phyloP scores from a whole-genome alignment of 331 rosid genomes.

The Rhamnella rubrinervis region DNA sequence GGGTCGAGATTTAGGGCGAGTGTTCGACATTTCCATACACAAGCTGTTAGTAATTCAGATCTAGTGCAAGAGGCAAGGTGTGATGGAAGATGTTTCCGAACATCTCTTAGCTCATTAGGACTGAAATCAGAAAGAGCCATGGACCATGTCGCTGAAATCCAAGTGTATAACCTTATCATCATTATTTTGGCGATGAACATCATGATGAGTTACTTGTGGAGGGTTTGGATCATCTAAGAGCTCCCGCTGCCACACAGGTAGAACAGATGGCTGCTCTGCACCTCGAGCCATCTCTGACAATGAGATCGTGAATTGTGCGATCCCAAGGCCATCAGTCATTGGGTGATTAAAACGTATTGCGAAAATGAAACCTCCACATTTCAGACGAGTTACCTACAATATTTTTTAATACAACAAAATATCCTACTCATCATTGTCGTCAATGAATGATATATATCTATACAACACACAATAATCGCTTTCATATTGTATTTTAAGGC shows the following conservation, averaged over 20 bases:
- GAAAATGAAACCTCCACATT: no score
- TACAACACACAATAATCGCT: no score
- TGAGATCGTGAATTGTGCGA: not conserved
- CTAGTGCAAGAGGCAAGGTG: conserved; percentile 10
- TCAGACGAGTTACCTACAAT: not conserved
- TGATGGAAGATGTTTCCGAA: conserved; percentile 17
- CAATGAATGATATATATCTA: no score
- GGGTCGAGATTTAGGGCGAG: conserved; percentile 28
- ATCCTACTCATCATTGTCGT: no score
- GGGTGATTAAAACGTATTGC: no score
- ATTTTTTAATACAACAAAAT: no score
- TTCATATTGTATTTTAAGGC: no score
- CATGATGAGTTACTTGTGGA: not conserved
- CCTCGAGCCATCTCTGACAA: not conserved
- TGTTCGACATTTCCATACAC: conserved; percentile 42
- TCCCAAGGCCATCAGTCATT: not conserved
- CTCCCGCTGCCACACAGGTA: conserved; percentile 17
- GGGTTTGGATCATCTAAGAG: not conserved
- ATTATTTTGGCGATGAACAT: not conserved
- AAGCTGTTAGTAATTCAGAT: conserved; percentile 33
- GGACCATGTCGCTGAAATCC: not conserved
- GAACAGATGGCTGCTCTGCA: not conserved
- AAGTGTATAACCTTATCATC: no score
- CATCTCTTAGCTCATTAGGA: conserved; percentile 17
- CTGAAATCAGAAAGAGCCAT: conserved; percentile 30